These are phyloP conservation scores for Neopestalotiopsis rosae DNA, from an alignment of 2,329 filamentous ascomycete genomes.

Conservation along the genomic window DNA sequence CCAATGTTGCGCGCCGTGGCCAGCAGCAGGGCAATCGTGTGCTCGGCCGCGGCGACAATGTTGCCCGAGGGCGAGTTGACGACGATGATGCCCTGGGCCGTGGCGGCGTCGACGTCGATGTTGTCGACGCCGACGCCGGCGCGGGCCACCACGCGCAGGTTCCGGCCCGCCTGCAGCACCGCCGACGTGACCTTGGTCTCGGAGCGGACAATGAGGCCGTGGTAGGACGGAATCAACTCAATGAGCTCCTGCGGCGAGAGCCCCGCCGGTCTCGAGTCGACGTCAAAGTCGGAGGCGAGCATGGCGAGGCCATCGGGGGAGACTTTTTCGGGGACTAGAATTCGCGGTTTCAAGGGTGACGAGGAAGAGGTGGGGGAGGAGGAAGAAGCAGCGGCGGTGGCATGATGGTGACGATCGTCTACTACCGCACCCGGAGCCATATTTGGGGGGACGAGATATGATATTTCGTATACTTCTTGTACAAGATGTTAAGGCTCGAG, in stretches of 20 bases:
- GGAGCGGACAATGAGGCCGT: constrained; percentile 79
- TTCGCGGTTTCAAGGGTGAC: constrained; percentile 36
- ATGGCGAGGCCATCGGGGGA: constrained; percentile 78
- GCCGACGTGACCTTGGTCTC: constrained; percentile 79
- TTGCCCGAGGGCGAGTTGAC: constrained; percentile 83
- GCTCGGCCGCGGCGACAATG: constrained; percentile 80
- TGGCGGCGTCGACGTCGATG: constrained; percentile 77
- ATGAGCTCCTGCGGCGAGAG: constrained; percentile 68
- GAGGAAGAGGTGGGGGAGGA: neutral
- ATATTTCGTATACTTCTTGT: too few relatives aligned
- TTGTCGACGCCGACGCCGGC: constrained; percentile 86
- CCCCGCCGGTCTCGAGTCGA: constrained; percentile 66
- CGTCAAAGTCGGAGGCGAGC: constrained; percentile 69
- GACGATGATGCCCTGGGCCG: constrained; percentile 75
- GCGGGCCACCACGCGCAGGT: constrained; percentile 77
- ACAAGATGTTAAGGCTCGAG: too few relatives aligned
- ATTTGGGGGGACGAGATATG: too few relatives aligned
- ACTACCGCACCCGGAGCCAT: constrained; percentile 10
- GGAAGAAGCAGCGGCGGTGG: too few relatives aligned
- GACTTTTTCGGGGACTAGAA: constrained; percentile 81
- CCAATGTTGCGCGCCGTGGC: constrained; percentile 77
- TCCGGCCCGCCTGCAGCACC: constrained; percentile 69
- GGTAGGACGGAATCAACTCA: constrained; percentile 71
- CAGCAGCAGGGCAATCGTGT: constrained; percentile 77
- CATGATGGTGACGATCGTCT: neutral